Conservation (phyloP, 2,329 filamentous ascomycete species). For the Rutstroemia sp. region DNA sequence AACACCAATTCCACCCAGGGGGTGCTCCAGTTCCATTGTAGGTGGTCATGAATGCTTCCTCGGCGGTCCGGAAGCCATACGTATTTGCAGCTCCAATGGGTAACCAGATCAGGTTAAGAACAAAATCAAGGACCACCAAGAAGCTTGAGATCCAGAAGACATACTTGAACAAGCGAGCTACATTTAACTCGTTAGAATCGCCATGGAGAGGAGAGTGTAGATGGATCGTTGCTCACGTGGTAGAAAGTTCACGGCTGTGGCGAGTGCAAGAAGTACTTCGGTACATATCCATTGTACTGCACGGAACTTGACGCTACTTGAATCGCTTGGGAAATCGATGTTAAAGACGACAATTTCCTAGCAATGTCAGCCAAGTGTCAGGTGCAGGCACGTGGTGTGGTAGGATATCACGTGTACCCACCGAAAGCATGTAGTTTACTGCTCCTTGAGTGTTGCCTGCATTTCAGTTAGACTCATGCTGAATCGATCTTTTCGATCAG, state of each 20-base stretch:
- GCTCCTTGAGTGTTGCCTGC: conserved; percentile 13
- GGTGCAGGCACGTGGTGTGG: background rate
- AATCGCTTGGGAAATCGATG: conserved; percentile 10
- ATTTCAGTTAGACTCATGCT: background rate
- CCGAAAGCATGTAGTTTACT: conserved; percentile 15
- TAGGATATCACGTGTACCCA: conserved; percentile 4
- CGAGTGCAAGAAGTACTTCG: conserved; percentile 11
- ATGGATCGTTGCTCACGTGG: conserved; percentile 2
- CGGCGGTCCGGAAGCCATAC: conserved; percentile 13
- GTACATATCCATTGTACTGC: conserved; percentile 15
- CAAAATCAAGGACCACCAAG: conserved; percentile 11
- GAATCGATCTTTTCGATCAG: background rate
- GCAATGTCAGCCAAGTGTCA: background rate
- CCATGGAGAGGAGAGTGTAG: background rate
- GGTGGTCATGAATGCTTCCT: conserved; percentile 12
- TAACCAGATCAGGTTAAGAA: conserved; percentile 15
- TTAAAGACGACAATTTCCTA: conserved; percentile 15
- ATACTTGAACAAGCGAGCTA: conserved; percentile 10
- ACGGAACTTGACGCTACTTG: conserved; percentile 10
- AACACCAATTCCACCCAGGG: conserved; percentile 13
- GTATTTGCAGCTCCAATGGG: conserved; percentile 11
- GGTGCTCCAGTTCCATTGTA: conserved; percentile 13
- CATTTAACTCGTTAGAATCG: background rate
- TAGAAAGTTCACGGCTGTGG: conserved; percentile 12
- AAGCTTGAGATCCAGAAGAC: conserved; percentile 13